Evolutionary conservation across 2,329 filamentous ascomycete genomes (phyloP).

Genomic region (Xylariaceae sp.): DNA sequence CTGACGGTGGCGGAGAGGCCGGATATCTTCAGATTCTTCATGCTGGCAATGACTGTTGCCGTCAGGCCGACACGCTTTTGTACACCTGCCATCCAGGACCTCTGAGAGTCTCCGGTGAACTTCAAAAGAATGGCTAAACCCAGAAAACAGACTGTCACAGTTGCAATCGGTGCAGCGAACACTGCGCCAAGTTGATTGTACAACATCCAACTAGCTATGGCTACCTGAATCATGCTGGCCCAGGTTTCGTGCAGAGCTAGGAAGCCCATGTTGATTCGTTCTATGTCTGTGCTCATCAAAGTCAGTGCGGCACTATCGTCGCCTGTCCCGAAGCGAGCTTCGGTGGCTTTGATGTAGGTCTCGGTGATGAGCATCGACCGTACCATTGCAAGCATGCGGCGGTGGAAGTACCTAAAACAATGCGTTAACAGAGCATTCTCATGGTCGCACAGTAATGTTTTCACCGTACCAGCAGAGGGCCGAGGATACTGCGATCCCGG

Average conservation of each 20-base stretch:
- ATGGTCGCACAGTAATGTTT: not conserved
- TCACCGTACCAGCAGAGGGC: slow-evolving; percentile 48
- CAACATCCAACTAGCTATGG: slow-evolving; percentile 55
- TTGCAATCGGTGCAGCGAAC: slow-evolving; percentile 54
- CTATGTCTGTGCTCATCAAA: slow-evolving; percentile 55
- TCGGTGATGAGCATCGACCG: slow-evolving; percentile 42
- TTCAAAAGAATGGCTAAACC: slow-evolving; percentile 35
- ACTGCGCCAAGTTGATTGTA: slow-evolving; percentile 54
- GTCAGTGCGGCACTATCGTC: slow-evolving; percentile 52
- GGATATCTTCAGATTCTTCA: slow-evolving; percentile 52
- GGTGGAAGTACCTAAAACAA: slow-evolving; percentile 33
- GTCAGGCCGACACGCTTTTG: slow-evolving; percentile 44
- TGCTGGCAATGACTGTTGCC: slow-evolving; percentile 45
- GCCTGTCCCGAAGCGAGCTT: slow-evolving; percentile 29
- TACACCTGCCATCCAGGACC: slow-evolving; percentile 46
- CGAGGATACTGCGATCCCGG: slow-evolving; percentile 48
- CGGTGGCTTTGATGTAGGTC: slow-evolving; percentile 44
- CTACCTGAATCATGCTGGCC: slow-evolving; percentile 51
- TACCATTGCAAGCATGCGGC: slow-evolving; percentile 42
- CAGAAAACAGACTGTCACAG: slow-evolving; percentile 44
- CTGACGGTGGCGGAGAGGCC: slow-evolving; percentile 43
- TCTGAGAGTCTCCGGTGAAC: slow-evolving; percentile 38
- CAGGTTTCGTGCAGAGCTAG: slow-evolving; percentile 49
- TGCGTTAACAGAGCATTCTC: not conserved
- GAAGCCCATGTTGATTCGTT: slow-evolving; percentile 48